A percentile compares a stretch with the other conserved stretches of the same genome.
phyloP scores from a whole-genome alignment of 441 rosid species.

The Daphne laureola region DNA sequence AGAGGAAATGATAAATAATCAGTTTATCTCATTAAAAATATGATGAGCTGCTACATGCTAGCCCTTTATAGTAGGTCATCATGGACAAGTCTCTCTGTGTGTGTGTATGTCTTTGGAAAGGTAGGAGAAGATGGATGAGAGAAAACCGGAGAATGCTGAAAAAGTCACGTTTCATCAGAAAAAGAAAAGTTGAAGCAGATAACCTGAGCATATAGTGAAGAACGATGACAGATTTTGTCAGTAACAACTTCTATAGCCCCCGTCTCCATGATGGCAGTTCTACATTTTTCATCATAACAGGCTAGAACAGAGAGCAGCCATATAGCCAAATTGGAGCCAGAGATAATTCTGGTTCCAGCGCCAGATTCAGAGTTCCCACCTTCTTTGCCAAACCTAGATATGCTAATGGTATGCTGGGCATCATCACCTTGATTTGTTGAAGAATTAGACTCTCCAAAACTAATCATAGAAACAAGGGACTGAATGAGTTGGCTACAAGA shows the following conservation, averaged over 20 bases:
- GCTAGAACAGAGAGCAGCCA: conserved; percentile 98
- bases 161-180: not conserved
- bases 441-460: conserved; percentile 37
- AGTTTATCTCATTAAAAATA: no score
- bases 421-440: conserved; percentile 41
- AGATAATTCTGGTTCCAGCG: conserved; percentile 44
- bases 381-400: conserved; percentile 54
- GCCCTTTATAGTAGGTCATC: no score
- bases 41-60: no score
- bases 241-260: conserved; percentile 90
- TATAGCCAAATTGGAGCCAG: conserved; percentile 72
- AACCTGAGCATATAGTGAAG: conserved; percentile 79
- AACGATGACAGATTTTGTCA: conserved; percentile 60
- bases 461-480: conserved; percentile 72
- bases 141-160: no score
- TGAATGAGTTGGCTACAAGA: conserved; percentile 58
- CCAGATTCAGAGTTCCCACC: conserved; percentile 38
- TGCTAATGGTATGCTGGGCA: conserved; percentile 48
- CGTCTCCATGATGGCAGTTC: conserved; percentile 82
- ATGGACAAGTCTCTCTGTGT: no score
- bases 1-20: no score
- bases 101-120: no score
- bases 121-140: no score
- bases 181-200: conserved; percentile 8
- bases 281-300: conserved; percentile 79